These are phyloP conservation scores for Pyrenula aspistea DNA, from an alignment of 495 filamentous ascomycete species.

Conservation along the genomic window DNA sequence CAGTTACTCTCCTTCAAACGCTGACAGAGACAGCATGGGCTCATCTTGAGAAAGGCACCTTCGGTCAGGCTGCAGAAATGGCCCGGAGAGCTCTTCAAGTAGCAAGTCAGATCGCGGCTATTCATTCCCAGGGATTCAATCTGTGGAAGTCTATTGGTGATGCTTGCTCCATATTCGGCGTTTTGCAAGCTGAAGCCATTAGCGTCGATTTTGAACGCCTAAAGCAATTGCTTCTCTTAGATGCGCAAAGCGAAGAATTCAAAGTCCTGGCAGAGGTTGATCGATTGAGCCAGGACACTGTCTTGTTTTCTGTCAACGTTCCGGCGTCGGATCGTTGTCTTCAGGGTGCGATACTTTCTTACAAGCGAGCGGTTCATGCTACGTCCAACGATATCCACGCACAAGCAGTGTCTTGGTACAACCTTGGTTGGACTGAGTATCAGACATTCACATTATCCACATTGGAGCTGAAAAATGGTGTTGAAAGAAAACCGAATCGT, in stretches of 20 bases:
- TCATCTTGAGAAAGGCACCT: conserved; percentile 68
- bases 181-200: conserved; percentile 49
- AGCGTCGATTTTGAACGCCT: conserved; percentile 46
- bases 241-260: conserved; percentile 41
- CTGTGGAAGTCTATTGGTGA: conserved; percentile 93
- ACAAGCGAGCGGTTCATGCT: conserved; percentile 71
- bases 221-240: conserved; percentile 37
- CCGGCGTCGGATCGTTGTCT: conserved; percentile 29
- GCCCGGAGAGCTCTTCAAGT: conserved; percentile 47
- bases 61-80: conserved; percentile 61
- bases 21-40: conserved; percentile 69
- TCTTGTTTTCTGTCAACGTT: too few relatives aligned
- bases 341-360: conserved; percentile 64
- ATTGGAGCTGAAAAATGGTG: conserved; percentile 20
- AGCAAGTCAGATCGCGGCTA: conserved; percentile 35
- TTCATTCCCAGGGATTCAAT: conserved; percentile 65
- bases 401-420: conserved; percentile 94
- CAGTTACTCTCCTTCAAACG: conserved; percentile 76
- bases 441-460: conserved; percentile 57
- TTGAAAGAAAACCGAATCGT: conserved; percentile 34
- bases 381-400: conserved; percentile 69
- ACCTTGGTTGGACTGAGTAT: conserved; percentile 89
- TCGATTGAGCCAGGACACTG: conserved; percentile 42
- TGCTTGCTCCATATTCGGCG: conserved; percentile 71
- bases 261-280: conserved; percentile 60